Conservation (phyloP, 768 basidiomycete genomes). For the Leccinum longicurvipes region DNA sequence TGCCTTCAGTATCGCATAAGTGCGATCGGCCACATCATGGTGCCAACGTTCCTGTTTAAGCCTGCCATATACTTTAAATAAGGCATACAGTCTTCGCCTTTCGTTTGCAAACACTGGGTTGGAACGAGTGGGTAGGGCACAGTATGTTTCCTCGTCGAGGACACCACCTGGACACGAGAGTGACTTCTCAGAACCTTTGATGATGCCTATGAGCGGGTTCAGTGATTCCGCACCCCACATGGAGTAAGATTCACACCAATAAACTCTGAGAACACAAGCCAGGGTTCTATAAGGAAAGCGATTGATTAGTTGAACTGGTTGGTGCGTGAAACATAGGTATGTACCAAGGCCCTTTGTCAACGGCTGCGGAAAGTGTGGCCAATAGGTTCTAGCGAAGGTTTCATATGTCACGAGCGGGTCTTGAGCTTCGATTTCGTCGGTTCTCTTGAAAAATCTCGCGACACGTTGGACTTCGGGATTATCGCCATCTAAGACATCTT, state of each 20-base stretch:
- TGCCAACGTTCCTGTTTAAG: conserved; percentile 42
- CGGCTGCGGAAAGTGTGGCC: conserved; percentile 54
- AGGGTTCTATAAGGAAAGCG: conserved; percentile 38
- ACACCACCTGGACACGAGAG: conserved; percentile 33
- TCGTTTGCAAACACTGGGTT: conserved; percentile 54
- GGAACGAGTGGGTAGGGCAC: conserved; percentile 45
- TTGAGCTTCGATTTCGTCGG: conserved; percentile 13
- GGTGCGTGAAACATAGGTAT: not conserved
- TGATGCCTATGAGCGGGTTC: conserved; percentile 40
- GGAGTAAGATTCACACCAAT: conserved; percentile 42
- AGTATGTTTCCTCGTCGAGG: conserved; percentile 45
- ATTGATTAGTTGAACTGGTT: not conserved
- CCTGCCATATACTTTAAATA: conserved; percentile 52
- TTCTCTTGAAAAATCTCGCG: conserved; percentile 14
- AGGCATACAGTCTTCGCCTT: conserved; percentile 45
- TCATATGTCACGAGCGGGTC: conserved; percentile 41
- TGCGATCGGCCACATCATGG: conserved; percentile 62
- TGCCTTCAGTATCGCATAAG: conserved; percentile 45
- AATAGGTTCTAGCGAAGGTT: conserved; percentile 49
- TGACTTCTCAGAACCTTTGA: conserved; percentile 64
- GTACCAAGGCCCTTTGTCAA: conserved; percentile 39
- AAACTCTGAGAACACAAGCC: conserved; percentile 62
- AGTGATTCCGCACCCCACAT: not conserved
- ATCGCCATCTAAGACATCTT: conserved; percentile 15
- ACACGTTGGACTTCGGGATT: conserved; percentile 1